phyloP scores from a whole-genome alignment of 768 basidiomycete species.

The Lactifluus hygrophoroides region DNA sequence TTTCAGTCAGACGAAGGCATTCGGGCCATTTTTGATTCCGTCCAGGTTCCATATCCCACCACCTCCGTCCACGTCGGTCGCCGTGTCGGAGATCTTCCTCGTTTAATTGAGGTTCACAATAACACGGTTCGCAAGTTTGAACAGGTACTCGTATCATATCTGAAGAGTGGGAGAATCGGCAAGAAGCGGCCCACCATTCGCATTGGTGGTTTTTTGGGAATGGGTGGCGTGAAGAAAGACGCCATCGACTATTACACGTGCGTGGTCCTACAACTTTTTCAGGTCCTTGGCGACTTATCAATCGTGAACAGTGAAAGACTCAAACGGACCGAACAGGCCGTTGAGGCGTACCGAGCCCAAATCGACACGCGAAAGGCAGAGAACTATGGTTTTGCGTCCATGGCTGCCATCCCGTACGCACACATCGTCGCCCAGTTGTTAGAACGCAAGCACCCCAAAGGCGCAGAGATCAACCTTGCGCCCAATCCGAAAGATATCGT shows the following conservation, averaged over 20 bases:
- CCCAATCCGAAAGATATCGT: constrained; percentile 89
- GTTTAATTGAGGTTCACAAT: constrained; percentile 89
- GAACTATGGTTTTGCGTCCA: constrained; percentile 86
- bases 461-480: constrained; percentile 62
- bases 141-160: constrained; percentile 77
- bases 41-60: constrained; percentile 77
- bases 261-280: constrained; percentile 25
- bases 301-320: constrained; percentile 32
- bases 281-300: not conserved
- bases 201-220: constrained; percentile 71
- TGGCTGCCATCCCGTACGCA: constrained; percentile 82
- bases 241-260: constrained; percentile 93
- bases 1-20: constrained; percentile 82
- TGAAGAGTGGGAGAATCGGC: constrained; percentile 73
- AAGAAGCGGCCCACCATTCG: constrained; percentile 75
- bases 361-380: constrained; percentile 73
- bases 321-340: constrained; percentile 58
- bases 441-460: constrained; percentile 59
- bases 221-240: constrained; percentile 79
- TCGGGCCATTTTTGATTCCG: constrained; percentile 58
- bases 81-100: constrained; percentile 79
- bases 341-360: constrained; percentile 63
- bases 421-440: constrained; percentile 76
- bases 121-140: constrained; percentile 91
- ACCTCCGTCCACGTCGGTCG: constrained; percentile 87